Conservation (phyloP, 441 rosid genomes). For the Lepidium campestre region DNA sequence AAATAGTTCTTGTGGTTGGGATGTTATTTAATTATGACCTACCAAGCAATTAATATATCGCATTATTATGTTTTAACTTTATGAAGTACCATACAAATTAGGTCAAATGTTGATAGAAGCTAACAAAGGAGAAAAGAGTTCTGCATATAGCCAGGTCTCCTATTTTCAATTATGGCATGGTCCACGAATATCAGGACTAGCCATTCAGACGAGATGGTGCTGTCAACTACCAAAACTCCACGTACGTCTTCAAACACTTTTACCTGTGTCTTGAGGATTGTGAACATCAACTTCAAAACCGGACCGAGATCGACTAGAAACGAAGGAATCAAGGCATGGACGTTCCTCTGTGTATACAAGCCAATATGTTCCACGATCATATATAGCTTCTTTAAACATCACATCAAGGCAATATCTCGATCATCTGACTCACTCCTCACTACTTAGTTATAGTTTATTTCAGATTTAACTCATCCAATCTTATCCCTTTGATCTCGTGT, state of each 20-base stretch:
- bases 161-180: too few relatives aligned
- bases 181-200: background rate
- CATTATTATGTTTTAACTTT: background rate
- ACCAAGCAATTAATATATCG: background rate
- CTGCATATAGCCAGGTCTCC: too few relatives aligned
- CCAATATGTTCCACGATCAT: background rate
- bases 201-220: background rate
- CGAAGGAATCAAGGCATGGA: too few relatives aligned
- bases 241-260: too few relatives aligned
- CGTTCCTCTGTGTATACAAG: background rate
- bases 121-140: background rate
- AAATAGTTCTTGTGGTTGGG: conserved; percentile 23
- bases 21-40: conserved; percentile 16
- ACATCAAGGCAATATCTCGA: background rate
- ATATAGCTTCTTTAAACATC: background rate
- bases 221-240: too few relatives aligned
- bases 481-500: too few relatives aligned
- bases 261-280: too few relatives aligned
- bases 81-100: background rate
- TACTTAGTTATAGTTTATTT: background rate
- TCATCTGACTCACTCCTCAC: background rate
- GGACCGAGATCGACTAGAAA: too few relatives aligned
- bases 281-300: too few relatives aligned
- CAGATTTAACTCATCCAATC: background rate
- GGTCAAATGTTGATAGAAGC: background rate